Evolutionary conservation across 2,329 filamentous ascomycete genomes (phyloP), one percentile per base, ranked within the genome.

Genomic region (Nothophoma quercina): DNA sequence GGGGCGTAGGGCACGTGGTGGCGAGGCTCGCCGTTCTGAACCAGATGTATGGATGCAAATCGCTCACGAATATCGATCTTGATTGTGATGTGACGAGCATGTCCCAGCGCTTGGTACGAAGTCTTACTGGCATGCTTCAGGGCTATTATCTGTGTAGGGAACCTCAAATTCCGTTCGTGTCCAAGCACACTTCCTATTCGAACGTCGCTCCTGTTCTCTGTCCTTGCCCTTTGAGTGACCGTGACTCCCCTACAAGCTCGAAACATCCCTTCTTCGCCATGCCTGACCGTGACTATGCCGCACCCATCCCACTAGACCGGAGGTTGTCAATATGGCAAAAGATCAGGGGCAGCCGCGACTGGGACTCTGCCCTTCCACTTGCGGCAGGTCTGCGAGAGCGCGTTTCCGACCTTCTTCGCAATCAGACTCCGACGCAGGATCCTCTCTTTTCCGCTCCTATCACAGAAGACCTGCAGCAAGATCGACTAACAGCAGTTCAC

Each of bases 21-120:
- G 8, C 1, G 13, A 19, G 29, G 36, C 25, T 32, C 25, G 19
- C 21, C 38, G 16, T 6, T 23, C 25, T 22, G 32, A 42, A 18
- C n/a, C 23, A 6, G 50, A 52, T 33, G 21, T 52, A 6, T 52
- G 50, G 42, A 36, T 52, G 38, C 25, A 52, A n/a, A 30, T 52
- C n/a, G 36, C 36, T 2, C 4, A n/a, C 21, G 50, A 43, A 10
- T 52, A 28, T 29, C 10, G 9, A 16, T 9, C 16, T 35, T 29
- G 36, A 13, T 13, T 16, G 30, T 52, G 42, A 42, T 15, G 12
- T 15, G 5, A 9, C 6, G 18, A 19, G 25, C 10, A 10, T 16
- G 42, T 45, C 23, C 38, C 25, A 28, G 32, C 5, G 9, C 23
- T 23, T 3, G 13, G 21, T 15, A 10, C 16, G n/a, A 9, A 13